Base-by-base conservation (phyloP, 768 basidiomycete genomes). In the Agrocybe pediades region DNA sequence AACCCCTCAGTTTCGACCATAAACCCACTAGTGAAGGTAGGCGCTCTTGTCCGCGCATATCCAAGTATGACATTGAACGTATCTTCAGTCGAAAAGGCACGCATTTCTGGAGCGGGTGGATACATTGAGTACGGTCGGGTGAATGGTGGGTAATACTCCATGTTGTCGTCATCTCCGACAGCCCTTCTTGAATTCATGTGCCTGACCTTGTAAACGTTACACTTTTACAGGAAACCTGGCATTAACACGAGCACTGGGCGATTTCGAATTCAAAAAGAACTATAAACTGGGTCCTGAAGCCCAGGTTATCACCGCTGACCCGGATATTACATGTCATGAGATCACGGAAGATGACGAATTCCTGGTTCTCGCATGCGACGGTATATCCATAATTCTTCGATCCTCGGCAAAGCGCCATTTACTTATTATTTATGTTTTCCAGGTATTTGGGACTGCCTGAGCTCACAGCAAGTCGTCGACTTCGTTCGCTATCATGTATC, bases 191-290 rank as follows among this genome's bases (percentile, higher is more conserved):
- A n/a, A n/a, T n/a, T n/a, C n/a, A n/a, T n/a, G n/a, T n/a, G n/a
- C n/a, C n/a, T n/a, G n/a, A n/a, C n/a, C n/a, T n/a, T n/a, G n/a
- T n/a, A n/a, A n/a, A n/a, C n/a, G n/a, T 54, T 25, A 47, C 51
- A 55, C 51, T 44, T 24, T 46, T 16, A 41, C 62, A 97, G 95
- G 96, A 58, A 98, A 98, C 67, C 85, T 99, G 52, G 96, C 97
- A 0, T 74, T 98, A 33, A 95, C 95, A 15, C 82, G 97, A 62
- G 97, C 97, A 3, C 74, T 99, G 23, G 97, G 97, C 51, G 97
- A 99, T 69, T 98, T 99, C 68, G 94, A 97, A 59, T 99, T 97
- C 81, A 99, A 99, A 79, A 95, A 96, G 74, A 96, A 95, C 66
- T 83, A 83, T 45, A 71, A 81, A 16, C 71, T 98, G 9, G 70